Evolutionary conservation across 148 eudicot species (phyloP).

Genomic region (Chenopodium album): DNA sequence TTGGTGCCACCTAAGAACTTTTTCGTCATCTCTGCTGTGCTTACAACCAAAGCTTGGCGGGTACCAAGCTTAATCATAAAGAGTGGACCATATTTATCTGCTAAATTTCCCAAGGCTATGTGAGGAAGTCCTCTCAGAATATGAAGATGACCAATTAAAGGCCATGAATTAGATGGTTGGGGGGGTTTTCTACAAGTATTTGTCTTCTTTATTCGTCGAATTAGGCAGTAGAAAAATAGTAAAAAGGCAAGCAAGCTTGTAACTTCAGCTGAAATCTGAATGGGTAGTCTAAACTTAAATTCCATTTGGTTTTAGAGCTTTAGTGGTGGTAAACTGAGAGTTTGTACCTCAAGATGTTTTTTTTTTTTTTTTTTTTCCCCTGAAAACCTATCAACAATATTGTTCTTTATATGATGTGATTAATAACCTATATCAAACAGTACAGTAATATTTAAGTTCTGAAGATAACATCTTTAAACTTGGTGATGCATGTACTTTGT

Average conservation of each 20-base stretch:
- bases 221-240: neutral
- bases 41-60: constrained; percentile 28
- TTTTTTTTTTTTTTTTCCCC: no score
- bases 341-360: no score
- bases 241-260: neutral
- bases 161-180: neutral
- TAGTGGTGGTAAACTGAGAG: no score
- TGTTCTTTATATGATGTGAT: no score
- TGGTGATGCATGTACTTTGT: no score
- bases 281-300: neutral
- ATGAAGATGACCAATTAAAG: constrained; percentile 22
- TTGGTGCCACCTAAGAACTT: constrained; percentile 41
- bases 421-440: no score
- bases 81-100: constrained; percentile 34
- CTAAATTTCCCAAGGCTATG: constrained; percentile 22
- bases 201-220: neutral
- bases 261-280: neutral
- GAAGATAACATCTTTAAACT: no score
- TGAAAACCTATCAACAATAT: no score
- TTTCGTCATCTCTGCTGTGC: constrained; percentile 36
- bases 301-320: neutral
- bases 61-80: constrained; percentile 20
- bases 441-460: no score
- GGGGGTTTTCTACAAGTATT: neutral
- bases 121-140: constrained; percentile 18